phyloP scores from a whole-genome alignment of 1,139 yeast genomes.

The Wickerhamomyces sp. region DNA sequence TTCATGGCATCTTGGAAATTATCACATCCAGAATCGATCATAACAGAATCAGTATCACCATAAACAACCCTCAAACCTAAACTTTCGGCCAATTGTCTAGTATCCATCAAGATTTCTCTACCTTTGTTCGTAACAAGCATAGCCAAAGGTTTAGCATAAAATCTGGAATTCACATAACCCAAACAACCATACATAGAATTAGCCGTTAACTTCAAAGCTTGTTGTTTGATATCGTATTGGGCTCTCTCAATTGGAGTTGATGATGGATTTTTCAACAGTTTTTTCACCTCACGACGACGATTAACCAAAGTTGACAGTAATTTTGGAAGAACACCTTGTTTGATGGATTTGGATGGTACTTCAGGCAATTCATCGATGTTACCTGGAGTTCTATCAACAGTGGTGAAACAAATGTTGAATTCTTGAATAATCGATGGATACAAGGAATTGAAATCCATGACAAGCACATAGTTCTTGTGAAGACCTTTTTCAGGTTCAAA shows the following conservation, averaged over 20 bases:
- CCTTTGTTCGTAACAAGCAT: conserved; percentile 95
- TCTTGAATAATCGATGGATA: conserved; percentile 98
- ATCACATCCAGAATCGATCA: conserved; percentile 88
- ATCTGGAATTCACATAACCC: conserved; percentile 87
- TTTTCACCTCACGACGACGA: conserved; percentile 91
- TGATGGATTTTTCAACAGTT: conserved; percentile 70
- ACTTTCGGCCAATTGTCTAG: conserved; percentile 87
- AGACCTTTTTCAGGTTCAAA: conserved; percentile 96
- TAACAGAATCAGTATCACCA: conserved; percentile 99
- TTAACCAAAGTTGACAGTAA: conserved; percentile 79
- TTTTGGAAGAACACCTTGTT: conserved; percentile 82
- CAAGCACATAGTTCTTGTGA: conserved; percentile 82
- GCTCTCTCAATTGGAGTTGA: conserved; percentile 58
- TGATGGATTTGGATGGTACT: conserved; percentile 54
- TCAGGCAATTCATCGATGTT: conserved; percentile 68
- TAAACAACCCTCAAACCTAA: conserved; percentile 82
- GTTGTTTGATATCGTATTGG: conserved; percentile 93
- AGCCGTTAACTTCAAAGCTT: conserved; percentile 93
- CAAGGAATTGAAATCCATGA: conserved; percentile 97
- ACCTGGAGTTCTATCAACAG: conserved; percentile 68
- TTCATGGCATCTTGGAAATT: conserved; percentile 67
- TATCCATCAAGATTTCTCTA: conserved; percentile 89
- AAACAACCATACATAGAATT: conserved; percentile 99
- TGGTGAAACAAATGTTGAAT: conserved; percentile 93
- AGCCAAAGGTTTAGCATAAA: conserved; percentile 94